Conservation (phyloP, 1,139 yeast genomes). For the Diutina catenulata region DNA sequence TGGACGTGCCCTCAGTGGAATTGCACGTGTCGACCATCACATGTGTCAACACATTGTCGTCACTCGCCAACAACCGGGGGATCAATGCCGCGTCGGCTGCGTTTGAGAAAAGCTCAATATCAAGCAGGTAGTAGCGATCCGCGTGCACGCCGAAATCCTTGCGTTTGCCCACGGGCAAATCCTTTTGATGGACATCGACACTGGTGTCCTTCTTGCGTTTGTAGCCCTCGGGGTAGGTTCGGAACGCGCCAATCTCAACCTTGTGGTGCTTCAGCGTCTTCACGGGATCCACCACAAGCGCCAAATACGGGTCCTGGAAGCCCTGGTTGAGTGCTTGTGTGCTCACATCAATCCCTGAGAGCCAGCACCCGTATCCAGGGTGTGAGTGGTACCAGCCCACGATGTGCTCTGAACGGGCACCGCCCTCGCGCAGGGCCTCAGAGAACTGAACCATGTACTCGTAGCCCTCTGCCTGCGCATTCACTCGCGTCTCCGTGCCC, state of each 20-base stretch:
- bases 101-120: conserved; percentile 52
- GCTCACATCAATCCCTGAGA: conserved; percentile 80
- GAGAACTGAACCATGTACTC: conserved; percentile 88
- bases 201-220: conserved; percentile 6
- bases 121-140: conserved; percentile 58
- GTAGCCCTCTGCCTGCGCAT: conserved; percentile 88
- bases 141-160: conserved; percentile 65
- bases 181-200: neutral
- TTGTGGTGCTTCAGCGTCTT: conserved; percentile 52
- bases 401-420: conserved; percentile 44
- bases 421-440: conserved; percentile 40
- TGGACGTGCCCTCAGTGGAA: neutral
- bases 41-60: neutral
- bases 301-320: conserved; percentile 86
- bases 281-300: conserved; percentile 79
- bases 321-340: conserved; percentile 79
- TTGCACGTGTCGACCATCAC: neutral
- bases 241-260: conserved; percentile 84
- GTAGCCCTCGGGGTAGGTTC: conserved; percentile 52
- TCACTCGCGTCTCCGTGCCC: conserved; percentile 92
- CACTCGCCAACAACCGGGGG: neutral
- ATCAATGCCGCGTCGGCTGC: conserved; percentile 38
- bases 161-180: conserved; percentile 33
- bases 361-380: conserved; percentile 95
- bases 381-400: conserved; percentile 97